Evolutionary conservation across 495 filamentous ascomycete genomes (phyloP).

Genomic region (Xylaria cubensis): DNA sequence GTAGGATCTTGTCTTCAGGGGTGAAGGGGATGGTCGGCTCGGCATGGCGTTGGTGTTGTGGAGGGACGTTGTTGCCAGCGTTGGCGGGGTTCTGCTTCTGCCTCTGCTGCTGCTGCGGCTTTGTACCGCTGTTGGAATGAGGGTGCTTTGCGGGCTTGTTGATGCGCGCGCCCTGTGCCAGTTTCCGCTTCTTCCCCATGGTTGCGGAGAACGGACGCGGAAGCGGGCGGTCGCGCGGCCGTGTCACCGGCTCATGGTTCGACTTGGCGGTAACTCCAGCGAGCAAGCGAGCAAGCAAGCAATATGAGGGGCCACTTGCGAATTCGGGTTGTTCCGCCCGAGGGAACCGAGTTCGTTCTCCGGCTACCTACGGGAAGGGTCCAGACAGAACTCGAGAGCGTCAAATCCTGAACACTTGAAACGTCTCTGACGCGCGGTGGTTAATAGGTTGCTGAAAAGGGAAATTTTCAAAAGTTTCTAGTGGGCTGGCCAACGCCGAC

Average conservation of each 20-base stretch:
- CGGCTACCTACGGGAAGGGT: not conserved
- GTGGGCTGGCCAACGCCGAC: conserved; percentile 12
- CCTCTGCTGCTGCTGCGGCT: conserved; percentile 31
- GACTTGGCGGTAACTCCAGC: not conserved
- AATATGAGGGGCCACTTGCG: not conserved
- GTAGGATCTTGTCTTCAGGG: conserved; percentile 72
- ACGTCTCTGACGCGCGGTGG: not conserved
- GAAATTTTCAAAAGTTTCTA: conserved; percentile 22
- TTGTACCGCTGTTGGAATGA: conserved; percentile 16
- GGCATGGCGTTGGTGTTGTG: conserved; percentile 39
- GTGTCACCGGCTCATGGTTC: conserved; percentile 33
- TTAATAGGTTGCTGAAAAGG: conserved; percentile 24
- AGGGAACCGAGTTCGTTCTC: conserved; percentile 6
- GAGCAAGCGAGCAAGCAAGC: not conserved
- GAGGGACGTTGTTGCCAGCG: conserved; percentile 4
- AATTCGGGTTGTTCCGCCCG: conserved; percentile 1
- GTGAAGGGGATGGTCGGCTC: conserved; percentile 77
- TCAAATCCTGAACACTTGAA: not conserved
- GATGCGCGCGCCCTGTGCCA: conserved; percentile 33
- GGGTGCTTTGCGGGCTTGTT: conserved; percentile 31
- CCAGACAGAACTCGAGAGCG: not conserved
- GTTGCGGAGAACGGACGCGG: conserved; percentile 25
- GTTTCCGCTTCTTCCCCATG: conserved; percentile 49
- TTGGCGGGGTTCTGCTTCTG: conserved; percentile 24
- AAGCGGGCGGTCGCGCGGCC: conserved; percentile 2